Evolutionary conservation across 2,329 filamentous ascomycete genomes (phyloP).

Genomic region (Nemania abortiva): DNA sequence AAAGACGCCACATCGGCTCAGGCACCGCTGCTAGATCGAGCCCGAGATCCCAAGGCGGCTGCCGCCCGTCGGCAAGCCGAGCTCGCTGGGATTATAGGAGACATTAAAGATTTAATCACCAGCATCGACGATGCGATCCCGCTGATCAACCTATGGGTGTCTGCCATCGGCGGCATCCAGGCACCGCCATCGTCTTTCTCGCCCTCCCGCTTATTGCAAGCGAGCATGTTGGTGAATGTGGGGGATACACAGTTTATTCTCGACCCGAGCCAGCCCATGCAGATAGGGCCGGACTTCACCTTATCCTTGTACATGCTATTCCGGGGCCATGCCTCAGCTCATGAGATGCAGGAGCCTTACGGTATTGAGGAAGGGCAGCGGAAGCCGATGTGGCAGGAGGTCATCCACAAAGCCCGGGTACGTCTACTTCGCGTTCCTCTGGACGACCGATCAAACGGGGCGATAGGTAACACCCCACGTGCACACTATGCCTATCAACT

Average conservation of each 20-base stretch:
- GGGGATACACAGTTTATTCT: constrained; percentile 86
- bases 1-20: constrained; percentile 75
- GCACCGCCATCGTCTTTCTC: constrained; percentile 86
- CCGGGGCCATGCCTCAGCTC: constrained; percentile 74
- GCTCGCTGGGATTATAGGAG: constrained; percentile 75
- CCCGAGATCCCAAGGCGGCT: constrained; percentile 61
- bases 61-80: constrained; percentile 71
- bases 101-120: constrained; percentile 79
- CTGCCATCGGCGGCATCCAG: constrained; percentile 89
- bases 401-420: constrained; percentile 90
- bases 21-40: constrained; percentile 62
- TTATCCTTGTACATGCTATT: constrained; percentile 97
- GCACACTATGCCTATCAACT: constrained; percentile 79
- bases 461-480: constrained; percentile 52
- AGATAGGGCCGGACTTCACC: constrained; percentile 88
- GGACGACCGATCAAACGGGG: constrained; percentile 29
- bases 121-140: constrained; percentile 93
- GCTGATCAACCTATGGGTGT: constrained; percentile 91
- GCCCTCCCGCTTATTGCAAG: constrained; percentile 89
- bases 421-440: constrained; percentile 78
- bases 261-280: constrained; percentile 72
- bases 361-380: constrained; percentile 66
- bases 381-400: constrained; percentile 91
- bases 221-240: constrained; percentile 88
- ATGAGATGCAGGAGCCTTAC: constrained; percentile 60